These are phyloP conservation scores for Orbilia oligospora DNA, from an alignment of 2,329 filamentous ascomycete species.

Conservation along the genomic window DNA sequence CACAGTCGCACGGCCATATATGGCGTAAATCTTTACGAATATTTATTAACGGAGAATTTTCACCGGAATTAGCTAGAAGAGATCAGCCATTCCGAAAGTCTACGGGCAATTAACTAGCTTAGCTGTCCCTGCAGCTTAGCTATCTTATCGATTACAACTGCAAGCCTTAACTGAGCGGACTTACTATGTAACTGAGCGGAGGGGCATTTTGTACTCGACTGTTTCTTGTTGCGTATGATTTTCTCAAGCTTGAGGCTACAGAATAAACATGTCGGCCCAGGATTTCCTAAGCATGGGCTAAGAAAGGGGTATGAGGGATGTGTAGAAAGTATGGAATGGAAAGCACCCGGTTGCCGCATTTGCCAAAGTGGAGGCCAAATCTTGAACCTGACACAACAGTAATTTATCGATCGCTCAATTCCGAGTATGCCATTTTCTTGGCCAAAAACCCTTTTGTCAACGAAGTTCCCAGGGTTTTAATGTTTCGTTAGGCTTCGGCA, in stretches of 20 bases:
- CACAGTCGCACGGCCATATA: too few species aligned
- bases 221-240: too few species aligned
- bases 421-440: constrained; percentile 11
- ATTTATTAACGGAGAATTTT: constrained; percentile 9
- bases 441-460: neutral
- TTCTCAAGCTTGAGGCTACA: too few species aligned
- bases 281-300: neutral
- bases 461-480: constrained; percentile 12
- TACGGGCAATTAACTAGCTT: neutral
- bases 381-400: constrained; percentile 1
- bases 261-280: neutral
- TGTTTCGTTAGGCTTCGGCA: constrained; percentile 31
- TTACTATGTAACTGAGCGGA: neutral
- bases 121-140: constrained; percentile 11
- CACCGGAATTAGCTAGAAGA: constrained; percentile 3
- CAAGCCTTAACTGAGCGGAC: neutral
- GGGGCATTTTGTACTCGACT: neutral
- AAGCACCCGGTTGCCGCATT: neutral
- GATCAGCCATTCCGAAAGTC: constrained; percentile 4
- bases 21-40: neutral
- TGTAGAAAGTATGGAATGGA: neutral
- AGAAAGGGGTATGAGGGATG: neutral
- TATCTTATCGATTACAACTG: constrained; percentile 17
- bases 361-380: neutral
- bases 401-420: constrained; percentile 23